A percentile compares a stretch with the other conserved stretches of the same genome.
These are phyloP conservation scores for Straminergon stramineum DNA, from an alignment of 225 moss, liverwort and hornwort genomes.

Conservation along the genomic window DNA sequence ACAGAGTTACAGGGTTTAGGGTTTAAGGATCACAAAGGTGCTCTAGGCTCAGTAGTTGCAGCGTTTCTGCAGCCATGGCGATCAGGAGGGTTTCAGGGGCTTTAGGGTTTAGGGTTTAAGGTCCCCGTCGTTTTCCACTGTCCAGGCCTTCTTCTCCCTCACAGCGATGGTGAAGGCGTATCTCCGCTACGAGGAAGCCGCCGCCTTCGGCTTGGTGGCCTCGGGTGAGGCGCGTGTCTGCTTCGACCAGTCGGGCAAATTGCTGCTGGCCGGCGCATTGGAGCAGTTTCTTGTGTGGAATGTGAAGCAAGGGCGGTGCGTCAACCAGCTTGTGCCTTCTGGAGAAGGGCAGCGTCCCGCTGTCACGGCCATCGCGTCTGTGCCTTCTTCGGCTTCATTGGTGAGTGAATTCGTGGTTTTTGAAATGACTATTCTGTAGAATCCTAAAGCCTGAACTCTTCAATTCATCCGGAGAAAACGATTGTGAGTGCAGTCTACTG, in stretches of 20 bases:
- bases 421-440: background rate
- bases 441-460: background rate
- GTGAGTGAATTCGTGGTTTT: constrained; percentile 17
- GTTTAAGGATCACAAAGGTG: background rate
- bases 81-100: background rate
- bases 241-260: constrained; percentile 75
- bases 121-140: background rate
- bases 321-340: constrained; percentile 49
- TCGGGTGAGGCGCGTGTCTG: constrained; percentile 69
- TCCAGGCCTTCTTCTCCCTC: background rate
- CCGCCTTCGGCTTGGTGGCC: constrained; percentile 70
- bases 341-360: constrained; percentile 36
- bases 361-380: constrained; percentile 59
- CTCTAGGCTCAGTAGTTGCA: background rate
- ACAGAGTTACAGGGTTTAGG: background rate
- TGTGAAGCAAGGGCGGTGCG: constrained; percentile 79
- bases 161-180: constrained; percentile 94
- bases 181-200: constrained; percentile 80
- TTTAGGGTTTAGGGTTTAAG: background rate
- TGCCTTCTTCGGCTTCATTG: constrained; percentile 72
- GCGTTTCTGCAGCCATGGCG: constrained; percentile 7
- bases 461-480: background rate
- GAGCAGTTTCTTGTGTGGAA: constrained; percentile 97
- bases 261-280: constrained; percentile 79
- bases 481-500: background rate